Evolutionary conservation across 352 stramenopile species (phyloP), one percentile per base, ranked within the genome.

Genomic region (Globisporangium acanthophoron): DNA sequence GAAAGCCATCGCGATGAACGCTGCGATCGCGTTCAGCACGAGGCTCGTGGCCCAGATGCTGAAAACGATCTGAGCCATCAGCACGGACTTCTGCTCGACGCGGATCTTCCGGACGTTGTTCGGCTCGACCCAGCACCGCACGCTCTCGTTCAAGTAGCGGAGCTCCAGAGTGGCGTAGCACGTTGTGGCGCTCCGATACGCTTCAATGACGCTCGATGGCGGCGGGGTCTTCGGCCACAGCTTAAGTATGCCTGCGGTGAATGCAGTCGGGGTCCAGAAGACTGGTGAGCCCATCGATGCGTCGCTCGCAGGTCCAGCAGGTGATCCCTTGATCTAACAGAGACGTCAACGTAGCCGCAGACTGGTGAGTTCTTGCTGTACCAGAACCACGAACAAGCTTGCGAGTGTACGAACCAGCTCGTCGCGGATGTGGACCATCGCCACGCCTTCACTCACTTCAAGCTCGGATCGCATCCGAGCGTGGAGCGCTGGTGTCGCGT

Each of bases 1-100:
- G 47, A 70, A 77, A 7, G 56, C 50, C 1, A 62, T 6, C 7
- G 69, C 66, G 37, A 77, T 67, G 48, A 64, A 62, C 6, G 64
- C 12, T 3, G 63, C 66, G 39, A 74, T 74, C 13, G 50, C 35
- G 41, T 77, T 77, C 39, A 77, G 66, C 31, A 74, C 69, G 27
- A 71, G 54, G 8, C 66, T 72, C 51, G 72, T 73, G n/a, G 66
- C 72, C 69, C 69, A 77, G 52, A 70, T 74, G 50, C 69, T 74
- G 56, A 65, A 77, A 12, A 70, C 61, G 43, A 77, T 47, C 47
- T 66, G 66, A 12, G 60, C 63, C n/a, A 77, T 51, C 2, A 64
- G 45, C 20, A 65, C 55, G 0, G 66, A 67, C 21, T 63, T 58
- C 56, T 70, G 69, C 35, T 63, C 49, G 6, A 64, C 59, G 33